Conservation (phyloP, 2,329 filamentous ascomycete species). For the Ascochyta clinopodiicola region DNA sequence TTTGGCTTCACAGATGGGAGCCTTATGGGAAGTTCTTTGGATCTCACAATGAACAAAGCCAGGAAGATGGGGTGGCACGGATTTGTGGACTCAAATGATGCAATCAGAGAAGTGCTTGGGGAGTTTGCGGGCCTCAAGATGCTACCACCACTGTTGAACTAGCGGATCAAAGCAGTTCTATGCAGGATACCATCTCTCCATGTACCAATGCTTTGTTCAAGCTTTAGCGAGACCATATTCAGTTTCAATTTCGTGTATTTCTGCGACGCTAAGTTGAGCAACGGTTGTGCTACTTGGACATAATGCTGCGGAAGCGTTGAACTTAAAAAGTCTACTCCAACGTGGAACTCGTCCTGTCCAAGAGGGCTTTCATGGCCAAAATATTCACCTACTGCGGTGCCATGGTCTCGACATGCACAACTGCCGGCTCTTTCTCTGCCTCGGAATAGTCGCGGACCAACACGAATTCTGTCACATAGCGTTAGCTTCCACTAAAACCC, state of each 20-base stretch:
- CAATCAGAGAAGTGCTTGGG: slow-evolving; percentile 51
- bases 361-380: too few species aligned
- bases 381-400: too few species aligned
- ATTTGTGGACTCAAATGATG: slow-evolving; percentile 55
- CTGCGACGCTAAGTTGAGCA: too few species aligned
- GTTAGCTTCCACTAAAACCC: not conserved
- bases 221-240: too few species aligned
- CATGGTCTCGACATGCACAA: not conserved
- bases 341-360: too few species aligned
- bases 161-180: not conserved
- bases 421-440: not conserved
- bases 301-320: too few species aligned
- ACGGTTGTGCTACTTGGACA: too few species aligned
- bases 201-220: too few species aligned
- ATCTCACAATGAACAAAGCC: slow-evolving; percentile 54
- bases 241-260: too few species aligned
- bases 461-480: not conserved
- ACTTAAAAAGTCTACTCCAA: too few species aligned
- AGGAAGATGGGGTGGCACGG: slow-evolving; percentile 56
- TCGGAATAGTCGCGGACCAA: not conserved
- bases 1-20: slow-evolving; percentile 56
- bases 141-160: slow-evolving; percentile 43
- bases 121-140: slow-evolving; percentile 54
- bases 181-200: not conserved
- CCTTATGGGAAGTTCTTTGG: slow-evolving; percentile 38